Percentiles rank a stretch among this genome's conserved stretches.
phyloP scores from a whole-genome alignment of 2,329 filamentous ascomycete species.

The Myrmaecium sp. region DNA sequence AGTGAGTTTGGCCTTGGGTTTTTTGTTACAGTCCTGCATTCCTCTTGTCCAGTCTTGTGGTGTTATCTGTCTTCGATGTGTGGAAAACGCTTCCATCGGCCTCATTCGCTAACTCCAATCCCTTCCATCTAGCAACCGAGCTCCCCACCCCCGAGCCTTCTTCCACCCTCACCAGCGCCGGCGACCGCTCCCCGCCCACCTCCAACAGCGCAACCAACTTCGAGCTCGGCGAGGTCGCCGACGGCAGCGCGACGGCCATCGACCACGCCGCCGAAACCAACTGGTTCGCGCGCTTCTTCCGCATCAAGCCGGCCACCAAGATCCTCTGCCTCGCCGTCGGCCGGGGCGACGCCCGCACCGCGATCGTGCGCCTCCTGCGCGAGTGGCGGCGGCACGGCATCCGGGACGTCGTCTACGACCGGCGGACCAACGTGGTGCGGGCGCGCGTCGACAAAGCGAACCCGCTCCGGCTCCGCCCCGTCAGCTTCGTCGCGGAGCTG shows the following conservation, averaged over 20 bases:
- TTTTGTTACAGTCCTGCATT: too few relatives aligned
- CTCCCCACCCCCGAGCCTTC: slow-evolving; percentile 1
- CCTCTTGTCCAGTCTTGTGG: too few relatives aligned
- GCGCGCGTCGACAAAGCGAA: slow-evolving; percentile 62
- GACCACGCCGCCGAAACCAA: too few relatives aligned
- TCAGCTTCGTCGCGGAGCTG: slow-evolving; percentile 74
- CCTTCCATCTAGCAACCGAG: background rate
- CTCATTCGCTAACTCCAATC: background rate
- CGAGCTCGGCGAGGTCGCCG: too few relatives aligned
- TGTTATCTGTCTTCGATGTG: too few relatives aligned
- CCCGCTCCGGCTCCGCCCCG: slow-evolving; percentile 66
- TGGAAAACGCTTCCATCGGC: too few relatives aligned
- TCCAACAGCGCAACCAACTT: too few relatives aligned
- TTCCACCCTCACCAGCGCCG: background rate
- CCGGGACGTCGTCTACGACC: slow-evolving; percentile 60
- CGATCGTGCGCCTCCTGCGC: slow-evolving; percentile 56
- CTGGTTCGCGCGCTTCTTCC: slow-evolving; percentile 79
- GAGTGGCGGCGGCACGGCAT: slow-evolving; percentile 76
- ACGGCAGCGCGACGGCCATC: too few relatives aligned
- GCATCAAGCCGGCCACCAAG: slow-evolving; percentile 66
- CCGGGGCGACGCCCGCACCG: slow-evolving; percentile 57
- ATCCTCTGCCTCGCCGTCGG: slow-evolving; percentile 61
- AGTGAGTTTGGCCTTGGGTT: too few relatives aligned
- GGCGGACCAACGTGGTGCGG: slow-evolving; percentile 61
- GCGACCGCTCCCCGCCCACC: too few relatives aligned